Conservation (phyloP, 2,329 filamentous ascomycete species). For the Exophiala dermatitidis region DNA sequence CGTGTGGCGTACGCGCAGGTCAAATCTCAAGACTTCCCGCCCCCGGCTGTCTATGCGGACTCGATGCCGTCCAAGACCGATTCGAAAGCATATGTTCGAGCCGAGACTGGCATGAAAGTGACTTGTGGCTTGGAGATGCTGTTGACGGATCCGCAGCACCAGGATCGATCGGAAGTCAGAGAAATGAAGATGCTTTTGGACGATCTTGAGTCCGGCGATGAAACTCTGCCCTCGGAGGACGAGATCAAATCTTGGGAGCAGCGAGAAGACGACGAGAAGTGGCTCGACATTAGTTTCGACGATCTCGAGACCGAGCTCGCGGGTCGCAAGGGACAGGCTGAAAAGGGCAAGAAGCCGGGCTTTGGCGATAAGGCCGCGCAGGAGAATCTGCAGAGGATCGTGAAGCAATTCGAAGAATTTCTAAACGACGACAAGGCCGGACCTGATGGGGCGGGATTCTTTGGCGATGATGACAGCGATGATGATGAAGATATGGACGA, state of each 20-base stretch:
- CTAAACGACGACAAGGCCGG: constrained; percentile 79
- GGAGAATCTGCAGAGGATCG: constrained; percentile 73
- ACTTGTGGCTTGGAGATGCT: constrained; percentile 89
- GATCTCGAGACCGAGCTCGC: constrained; percentile 80
- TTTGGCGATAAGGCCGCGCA: constrained; percentile 43
- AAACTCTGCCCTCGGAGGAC: constrained; percentile 59
- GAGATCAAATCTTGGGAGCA: constrained; percentile 67
- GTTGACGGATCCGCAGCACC: constrained; percentile 58
- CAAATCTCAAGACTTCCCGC: constrained; percentile 70
- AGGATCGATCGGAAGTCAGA: constrained; percentile 60
- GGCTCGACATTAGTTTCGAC: constrained; percentile 85
- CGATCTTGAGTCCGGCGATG: constrained; percentile 66
- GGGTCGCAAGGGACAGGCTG: constrained; percentile 38
- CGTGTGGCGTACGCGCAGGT: constrained; percentile 86
- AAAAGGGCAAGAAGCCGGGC: constrained; percentile 22
- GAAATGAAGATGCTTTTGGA: constrained; percentile 71
- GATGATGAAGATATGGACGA: constrained; percentile 48
- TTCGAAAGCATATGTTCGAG: constrained; percentile 42
- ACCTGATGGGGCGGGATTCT: constrained; percentile 65
- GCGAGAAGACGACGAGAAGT: constrained; percentile 75
- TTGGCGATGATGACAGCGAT: constrained; percentile 55
- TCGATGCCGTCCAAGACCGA: constrained; percentile 36
- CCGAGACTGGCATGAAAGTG: constrained; percentile 79
- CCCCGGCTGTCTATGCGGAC: constrained; percentile 52
- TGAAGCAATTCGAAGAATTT: constrained; percentile 87